Evolutionary conservation across 2,329 filamentous ascomycete genomes (phyloP), one percentile per base, ranked within the genome.

Genomic region (Venturiaceae sp.): DNA sequence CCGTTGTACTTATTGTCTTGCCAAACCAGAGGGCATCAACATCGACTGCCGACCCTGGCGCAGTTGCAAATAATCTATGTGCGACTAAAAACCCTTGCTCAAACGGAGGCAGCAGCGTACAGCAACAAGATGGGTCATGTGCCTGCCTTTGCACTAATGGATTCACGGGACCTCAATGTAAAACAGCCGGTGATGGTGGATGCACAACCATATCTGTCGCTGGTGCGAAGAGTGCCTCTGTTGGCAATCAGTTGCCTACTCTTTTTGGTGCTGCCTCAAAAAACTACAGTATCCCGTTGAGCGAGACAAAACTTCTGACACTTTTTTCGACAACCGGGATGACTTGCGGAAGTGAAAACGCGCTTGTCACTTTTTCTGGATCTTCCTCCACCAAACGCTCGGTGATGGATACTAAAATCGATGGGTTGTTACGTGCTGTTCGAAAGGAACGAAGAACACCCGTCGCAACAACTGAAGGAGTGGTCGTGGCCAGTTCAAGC

Each of bases 111-210:
- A 84, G 85, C 19, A 91, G 85, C 58, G 81, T 92, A 16, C 72
- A 90, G 21, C 82, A 80, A 16, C 77, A 83, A 59, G 81, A 83
- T 46, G 69, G 68, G 3, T 75, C 80, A 21, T 97, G 92, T 73
- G 86, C 86, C 13, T 99, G 92, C 69, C 83, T 96, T 46, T 99
- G 92, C 72, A 84, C 86, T 23, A 91, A 94, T 65, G 90, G 92
- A 1, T 97, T 92, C 69, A 92, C 88, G 0, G 86, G 86, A 23
- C 73, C 73, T 1, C 78, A 75, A 16, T 89, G 86, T 66, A 76
- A 72, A 1, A 73, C 71, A 4, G 63, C 72, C 14, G 71, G 75
- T 14, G 79, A 80, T 58, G 74, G 78, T 26, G 78, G 76, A 52
- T 88, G 85, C 65, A 78, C 80, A 6, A 83, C 79, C 0, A 77